Evolutionary conservation across 192 early-diverging fungal genomes (phyloP).

Genomic region (Dissophora ornata): DNA sequence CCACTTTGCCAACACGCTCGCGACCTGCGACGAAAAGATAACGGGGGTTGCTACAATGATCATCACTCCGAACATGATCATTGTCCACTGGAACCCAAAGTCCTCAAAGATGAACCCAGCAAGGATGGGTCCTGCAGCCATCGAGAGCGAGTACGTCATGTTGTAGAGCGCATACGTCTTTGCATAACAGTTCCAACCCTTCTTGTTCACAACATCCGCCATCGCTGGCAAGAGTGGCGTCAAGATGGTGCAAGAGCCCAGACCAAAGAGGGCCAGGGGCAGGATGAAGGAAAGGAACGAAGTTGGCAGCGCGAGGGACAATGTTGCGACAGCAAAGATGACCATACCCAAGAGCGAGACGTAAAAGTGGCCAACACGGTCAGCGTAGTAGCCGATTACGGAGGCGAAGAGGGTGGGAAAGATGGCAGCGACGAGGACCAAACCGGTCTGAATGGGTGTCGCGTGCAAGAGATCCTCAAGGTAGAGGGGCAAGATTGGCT

Average conservation of each 20-base stretch:
- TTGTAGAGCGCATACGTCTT: constrained; percentile 81
- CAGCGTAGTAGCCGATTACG: constrained; percentile 65
- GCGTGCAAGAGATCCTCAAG: constrained; percentile 54
- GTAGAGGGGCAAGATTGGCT: constrained; percentile 68
- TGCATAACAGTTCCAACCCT: constrained; percentile 69
- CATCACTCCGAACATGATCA: constrained; percentile 54
- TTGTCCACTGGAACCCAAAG: constrained; percentile 64
- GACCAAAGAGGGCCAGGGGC: constrained; percentile 64
- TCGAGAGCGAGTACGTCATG: constrained; percentile 80
- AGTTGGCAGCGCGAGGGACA: constrained; percentile 56
- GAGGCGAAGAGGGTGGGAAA: constrained; percentile 74
- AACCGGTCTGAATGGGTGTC: constrained; percentile 57
- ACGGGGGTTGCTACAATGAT: constrained; percentile 30
- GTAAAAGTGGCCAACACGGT: constrained; percentile 58
- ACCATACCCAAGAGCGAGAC: constrained; percentile 61
- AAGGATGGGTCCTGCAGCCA: constrained; percentile 78
- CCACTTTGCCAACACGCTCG: background rate
- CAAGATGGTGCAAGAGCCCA: constrained; percentile 62
- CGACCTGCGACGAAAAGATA: constrained; percentile 37
- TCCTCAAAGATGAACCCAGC: constrained; percentile 67
- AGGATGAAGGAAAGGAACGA: constrained; percentile 55
- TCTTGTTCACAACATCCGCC: constrained; percentile 72
- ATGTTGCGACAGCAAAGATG: constrained; percentile 56
- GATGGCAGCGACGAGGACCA: constrained; percentile 76
- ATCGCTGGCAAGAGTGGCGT: constrained; percentile 78